Conservation (phyloP, 495 filamentous ascomycete species). For the Penicillium daleae region DNA sequence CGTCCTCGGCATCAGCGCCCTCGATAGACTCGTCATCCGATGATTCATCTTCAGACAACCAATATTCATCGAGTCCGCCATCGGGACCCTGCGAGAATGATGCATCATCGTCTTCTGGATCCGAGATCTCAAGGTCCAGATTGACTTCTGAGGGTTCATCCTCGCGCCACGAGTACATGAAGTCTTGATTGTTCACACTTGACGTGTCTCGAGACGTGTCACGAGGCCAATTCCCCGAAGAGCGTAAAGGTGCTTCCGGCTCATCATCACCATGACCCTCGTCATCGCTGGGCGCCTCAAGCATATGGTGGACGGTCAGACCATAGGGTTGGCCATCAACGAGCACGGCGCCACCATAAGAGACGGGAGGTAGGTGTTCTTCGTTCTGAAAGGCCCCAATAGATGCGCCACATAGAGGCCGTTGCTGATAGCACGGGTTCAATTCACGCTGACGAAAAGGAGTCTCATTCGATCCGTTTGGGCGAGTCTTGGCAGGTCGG, state of each 20-base stretch:
- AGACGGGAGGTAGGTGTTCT: slow-evolving; percentile 83
- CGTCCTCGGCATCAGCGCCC: slow-evolving; percentile 48
- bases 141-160: slow-evolving; percentile 38
- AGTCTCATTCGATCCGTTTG: slow-evolving; percentile 34
- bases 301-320: slow-evolving; percentile 95
- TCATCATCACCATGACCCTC: slow-evolving; percentile 44
- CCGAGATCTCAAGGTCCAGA: slow-evolving; percentile 53
- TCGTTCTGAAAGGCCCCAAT: slow-evolving; percentile 89
- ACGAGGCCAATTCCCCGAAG: slow-evolving; percentile 39
- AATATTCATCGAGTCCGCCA: slow-evolving; percentile 41
- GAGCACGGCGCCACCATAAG: slow-evolving; percentile 83
- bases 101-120: slow-evolving; percentile 50
- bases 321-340: slow-evolving; percentile 84
- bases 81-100: slow-evolving; percentile 37
- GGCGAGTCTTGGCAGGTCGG: slow-evolving; percentile 42
- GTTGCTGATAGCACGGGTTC: slow-evolving; percentile 65
- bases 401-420: slow-evolving; percentile 82
- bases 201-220: slow-evolving; percentile 25
- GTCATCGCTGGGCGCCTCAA: slow-evolving; percentile 77
- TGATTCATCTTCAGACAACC: slow-evolving; percentile 51
- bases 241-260: slow-evolving; percentile 37
- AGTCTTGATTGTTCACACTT: slow-evolving; percentile 24
- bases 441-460: slow-evolving; percentile 40
- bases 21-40: slow-evolving; percentile 50
- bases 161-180: slow-evolving; percentile 39